phyloP scores from a whole-genome alignment of 1,139 yeast genomes.

The Pichia sp. region DNA sequence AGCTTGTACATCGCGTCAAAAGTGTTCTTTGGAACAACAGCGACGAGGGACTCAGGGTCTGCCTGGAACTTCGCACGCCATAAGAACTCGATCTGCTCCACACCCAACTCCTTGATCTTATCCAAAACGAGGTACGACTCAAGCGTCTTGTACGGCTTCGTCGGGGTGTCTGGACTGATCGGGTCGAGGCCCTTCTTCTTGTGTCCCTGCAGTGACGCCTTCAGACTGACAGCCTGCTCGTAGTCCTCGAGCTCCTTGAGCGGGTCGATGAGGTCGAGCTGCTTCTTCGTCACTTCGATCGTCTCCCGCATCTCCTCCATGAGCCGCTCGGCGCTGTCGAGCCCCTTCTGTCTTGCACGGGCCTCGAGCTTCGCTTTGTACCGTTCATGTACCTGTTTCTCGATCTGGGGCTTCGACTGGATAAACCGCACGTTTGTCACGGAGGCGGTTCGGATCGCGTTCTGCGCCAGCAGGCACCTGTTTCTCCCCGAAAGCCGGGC shows the following conservation, averaged over 20 bases:
- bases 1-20: conserved; percentile 59
- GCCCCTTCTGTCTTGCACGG: conserved; percentile 48
- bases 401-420: conserved; percentile 40
- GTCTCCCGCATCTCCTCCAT: conserved; percentile 59
- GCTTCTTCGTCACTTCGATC: conserved; percentile 52
- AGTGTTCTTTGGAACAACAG: conserved; percentile 53
- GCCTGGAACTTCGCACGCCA: conserved; percentile 86
- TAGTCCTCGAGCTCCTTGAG: conserved; percentile 60
- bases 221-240: conserved; percentile 41
- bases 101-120: conserved; percentile 54
- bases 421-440: conserved; percentile 29
- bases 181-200: conserved; percentile 40
- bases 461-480: neutral
- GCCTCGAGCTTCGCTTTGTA: conserved; percentile 41
- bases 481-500: neutral
- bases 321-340: conserved; percentile 54
- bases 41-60: conserved; percentile 60
- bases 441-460: conserved; percentile 22
- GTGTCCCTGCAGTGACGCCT: conserved; percentile 25
- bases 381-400: conserved; percentile 37
- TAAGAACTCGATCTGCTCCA: conserved; percentile 67
- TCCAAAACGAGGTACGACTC: conserved; percentile 66
- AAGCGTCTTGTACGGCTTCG: conserved; percentile 65
- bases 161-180: conserved; percentile 42
- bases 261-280: conserved; percentile 64